phyloP scores from a whole-genome alignment of 2,329 filamentous ascomycete genomes.

The Colletotrichum sp. region DNA sequence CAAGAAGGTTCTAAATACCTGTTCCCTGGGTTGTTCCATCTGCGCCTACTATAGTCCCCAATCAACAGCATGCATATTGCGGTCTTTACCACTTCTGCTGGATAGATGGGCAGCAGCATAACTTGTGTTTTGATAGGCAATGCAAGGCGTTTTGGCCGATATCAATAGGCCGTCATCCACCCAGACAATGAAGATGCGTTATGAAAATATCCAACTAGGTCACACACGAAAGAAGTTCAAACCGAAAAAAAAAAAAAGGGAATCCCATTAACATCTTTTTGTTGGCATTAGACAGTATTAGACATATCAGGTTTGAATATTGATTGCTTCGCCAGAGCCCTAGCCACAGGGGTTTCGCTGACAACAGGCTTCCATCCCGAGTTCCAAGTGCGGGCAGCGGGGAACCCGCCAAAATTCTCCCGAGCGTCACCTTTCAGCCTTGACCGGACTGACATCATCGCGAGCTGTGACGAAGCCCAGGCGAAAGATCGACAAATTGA shows the following conservation, averaged over 20 bases:
- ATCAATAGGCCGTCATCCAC: not conserved
- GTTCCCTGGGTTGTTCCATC: not conserved
- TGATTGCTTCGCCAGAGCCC: not conserved
- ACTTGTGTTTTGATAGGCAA: not conserved
- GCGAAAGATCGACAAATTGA: constrained; percentile 17
- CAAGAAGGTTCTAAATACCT: not conserved
- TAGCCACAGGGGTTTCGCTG: not conserved
- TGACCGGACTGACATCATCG: constrained; percentile 19
- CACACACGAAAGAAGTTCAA: not conserved
- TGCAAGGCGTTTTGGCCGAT: not conserved
- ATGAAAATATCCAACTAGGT: not conserved
- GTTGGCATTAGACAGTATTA: not conserved
- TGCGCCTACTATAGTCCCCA: constrained; percentile 15
- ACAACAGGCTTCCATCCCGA: not conserved
- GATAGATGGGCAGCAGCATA: constrained; percentile 12
- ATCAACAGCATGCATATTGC: constrained; percentile 12
- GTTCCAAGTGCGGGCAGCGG: constrained; percentile 6
- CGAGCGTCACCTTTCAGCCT: constrained; percentile 9
- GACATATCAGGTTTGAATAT: not conserved
- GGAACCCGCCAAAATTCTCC: constrained; percentile 11
- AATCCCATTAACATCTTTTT: not conserved
- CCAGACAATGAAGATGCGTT: not conserved
- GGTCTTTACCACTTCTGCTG: constrained; percentile 12
- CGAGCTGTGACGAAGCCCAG: constrained; percentile 14
- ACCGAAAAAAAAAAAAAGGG: not conserved